Conservation (phyloP, 345 rosid species). For the Arabidopsis suecica region DNA sequence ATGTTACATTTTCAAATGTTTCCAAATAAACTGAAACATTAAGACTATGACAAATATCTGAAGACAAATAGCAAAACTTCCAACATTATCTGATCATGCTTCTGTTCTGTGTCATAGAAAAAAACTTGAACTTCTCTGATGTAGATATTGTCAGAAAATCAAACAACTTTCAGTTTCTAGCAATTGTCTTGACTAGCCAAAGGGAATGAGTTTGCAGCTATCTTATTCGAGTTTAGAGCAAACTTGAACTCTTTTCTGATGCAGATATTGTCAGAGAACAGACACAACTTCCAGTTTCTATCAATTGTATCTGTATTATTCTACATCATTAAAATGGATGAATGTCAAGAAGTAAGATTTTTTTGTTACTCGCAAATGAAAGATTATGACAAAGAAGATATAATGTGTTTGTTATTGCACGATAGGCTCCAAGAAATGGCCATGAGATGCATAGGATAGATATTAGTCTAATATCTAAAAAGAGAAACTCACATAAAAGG, state of each 20-base stretch:
- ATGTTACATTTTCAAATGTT: conserved; percentile 20
- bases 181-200: background rate
- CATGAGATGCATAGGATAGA: background rate
- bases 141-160: conserved; percentile 9
- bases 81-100: background rate
- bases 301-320: background rate
- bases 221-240: background rate
- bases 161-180: background rate
- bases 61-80: conserved; percentile 15
- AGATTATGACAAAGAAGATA: too few species aligned
- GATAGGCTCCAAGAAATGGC: background rate
- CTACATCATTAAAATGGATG: background rate
- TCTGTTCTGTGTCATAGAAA: conserved; percentile 26
- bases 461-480: background rate
- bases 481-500: conserved; percentile 5
- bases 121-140: conserved; percentile 10
- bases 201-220: too few species aligned
- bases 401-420: background rate
- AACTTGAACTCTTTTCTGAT: conserved; percentile 9
- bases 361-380: background rate
- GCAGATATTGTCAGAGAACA: background rate
- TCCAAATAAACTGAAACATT: background rate
- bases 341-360: background rate
- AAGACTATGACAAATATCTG: conserved; percentile 18
- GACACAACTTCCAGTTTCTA: background rate